Evolutionary conservation across 2,329 filamentous ascomycete species (phyloP).

Genomic region (Cladosporium sp.): DNA sequence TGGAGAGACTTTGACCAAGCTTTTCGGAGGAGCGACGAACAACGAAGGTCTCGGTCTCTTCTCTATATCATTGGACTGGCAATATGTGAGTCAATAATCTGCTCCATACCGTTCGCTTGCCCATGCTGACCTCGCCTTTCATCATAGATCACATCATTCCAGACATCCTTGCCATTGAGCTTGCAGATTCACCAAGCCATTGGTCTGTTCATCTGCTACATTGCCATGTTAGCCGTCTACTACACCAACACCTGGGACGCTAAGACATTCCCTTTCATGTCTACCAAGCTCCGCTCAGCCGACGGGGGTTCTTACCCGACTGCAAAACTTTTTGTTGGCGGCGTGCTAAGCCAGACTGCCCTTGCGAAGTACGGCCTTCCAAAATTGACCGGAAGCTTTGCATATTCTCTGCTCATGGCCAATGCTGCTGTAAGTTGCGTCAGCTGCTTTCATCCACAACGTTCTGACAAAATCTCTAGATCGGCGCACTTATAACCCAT

Average conservation of each 20-base stretch:
- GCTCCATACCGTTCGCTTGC: neutral
- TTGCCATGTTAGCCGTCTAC: conserved; percentile 50
- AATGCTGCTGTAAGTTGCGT: conserved; percentile 43
- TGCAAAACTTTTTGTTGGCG: conserved; percentile 19
- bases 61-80: conserved; percentile 52
- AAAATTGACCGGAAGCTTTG: conserved; percentile 27
- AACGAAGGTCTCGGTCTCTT: conserved; percentile 53
- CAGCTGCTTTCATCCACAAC: neutral
- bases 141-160: conserved; percentile 49
- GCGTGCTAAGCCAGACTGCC: conserved; percentile 40
- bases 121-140: neutral
- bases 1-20: conserved; percentile 41
- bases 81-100: conserved; percentile 30
- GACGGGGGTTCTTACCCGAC: conserved; percentile 34
- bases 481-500: conserved; percentile 53
- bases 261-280: conserved; percentile 52
- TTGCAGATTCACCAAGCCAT: conserved; percentile 41
- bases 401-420: conserved; percentile 49
- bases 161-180: conserved; percentile 50
- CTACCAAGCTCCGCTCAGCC: conserved; percentile 38
- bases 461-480: conserved; percentile 24
- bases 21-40: conserved; percentile 51
- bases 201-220: conserved; percentile 48
- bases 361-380: conserved; percentile 46
- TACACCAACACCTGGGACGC: conserved; percentile 49